A percentile compares a stretch with the other conserved stretches of the same genome.
Evolutionary conservation across 257 asterid species (phyloP).

Genomic region (Mitragyna speciosa): DNA sequence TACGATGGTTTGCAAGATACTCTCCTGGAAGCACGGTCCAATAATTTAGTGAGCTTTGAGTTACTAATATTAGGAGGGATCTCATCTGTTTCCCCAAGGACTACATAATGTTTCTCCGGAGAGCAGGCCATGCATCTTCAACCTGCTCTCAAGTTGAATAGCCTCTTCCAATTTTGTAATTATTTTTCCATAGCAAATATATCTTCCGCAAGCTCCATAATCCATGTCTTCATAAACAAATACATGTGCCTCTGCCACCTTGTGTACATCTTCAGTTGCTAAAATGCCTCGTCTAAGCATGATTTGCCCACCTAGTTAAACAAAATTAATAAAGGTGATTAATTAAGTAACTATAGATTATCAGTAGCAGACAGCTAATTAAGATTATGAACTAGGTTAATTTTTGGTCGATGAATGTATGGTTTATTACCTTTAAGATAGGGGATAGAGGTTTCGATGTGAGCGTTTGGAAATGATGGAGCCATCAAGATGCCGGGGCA

Average conservation of each 20-base stretch:
- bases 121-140: constrained; percentile 26
- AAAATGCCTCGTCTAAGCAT: constrained; percentile 28
- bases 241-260: constrained; percentile 32
- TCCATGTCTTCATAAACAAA: constrained; percentile 32
- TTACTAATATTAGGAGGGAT: constrained; percentile 14
- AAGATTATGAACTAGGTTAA: neutral
- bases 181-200: constrained; percentile 29
- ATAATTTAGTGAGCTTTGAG: constrained; percentile 22
- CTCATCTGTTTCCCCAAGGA: neutral
- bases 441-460: constrained; percentile 30
- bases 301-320: constrained; percentile 22
- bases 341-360: too few relatives aligned
- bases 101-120: constrained; percentile 14
- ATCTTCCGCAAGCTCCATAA: constrained; percentile 34
- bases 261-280: constrained; percentile 28
- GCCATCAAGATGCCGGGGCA: constrained; percentile 38
- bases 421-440: constrained; percentile 31
- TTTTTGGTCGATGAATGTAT: neutral
- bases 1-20: constrained; percentile 21
- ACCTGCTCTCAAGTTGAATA: constrained; percentile 22
- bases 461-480: constrained; percentile 38
- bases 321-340: neutral
- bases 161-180: constrained; percentile 27
- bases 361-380: neutral
- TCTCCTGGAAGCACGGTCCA: constrained; percentile 15